Evolutionary conservation across 1,139 yeast species (phyloP).

Genomic region (Yarrowia galli): DNA sequence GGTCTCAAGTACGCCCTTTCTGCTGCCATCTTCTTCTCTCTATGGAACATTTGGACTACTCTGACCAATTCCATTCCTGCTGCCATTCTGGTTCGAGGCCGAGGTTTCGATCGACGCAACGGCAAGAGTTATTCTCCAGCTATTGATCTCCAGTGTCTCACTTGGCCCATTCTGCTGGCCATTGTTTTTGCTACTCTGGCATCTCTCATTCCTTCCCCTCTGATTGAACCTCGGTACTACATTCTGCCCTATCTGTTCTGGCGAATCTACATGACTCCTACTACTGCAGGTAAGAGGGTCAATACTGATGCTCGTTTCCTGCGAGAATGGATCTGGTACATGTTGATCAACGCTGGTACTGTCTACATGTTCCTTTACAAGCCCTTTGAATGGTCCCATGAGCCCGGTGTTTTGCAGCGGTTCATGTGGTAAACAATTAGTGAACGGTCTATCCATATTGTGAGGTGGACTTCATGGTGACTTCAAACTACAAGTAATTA

Average conservation of each 20-base stretch:
- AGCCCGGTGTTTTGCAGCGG: conserved; percentile 66
- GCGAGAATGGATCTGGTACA: conserved; percentile 68
- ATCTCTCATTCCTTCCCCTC: conserved; percentile 84
- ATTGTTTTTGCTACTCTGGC: conserved; percentile 61
- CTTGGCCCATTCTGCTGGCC: conserved; percentile 51
- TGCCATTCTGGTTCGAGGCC: conserved; percentile 11
- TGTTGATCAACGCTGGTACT: conserved; percentile 61
- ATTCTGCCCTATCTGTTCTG: conserved; percentile 80
- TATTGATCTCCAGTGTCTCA: conserved; percentile 33
- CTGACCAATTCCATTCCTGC: conserved; percentile 35
- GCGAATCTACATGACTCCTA: conserved; percentile 52
- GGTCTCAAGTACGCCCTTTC: conserved; percentile 53
- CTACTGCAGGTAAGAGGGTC: conserved; percentile 33
- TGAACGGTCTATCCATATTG: too few relatives aligned
- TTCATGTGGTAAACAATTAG: conserved; percentile 90
- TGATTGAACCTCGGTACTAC: conserved; percentile 92
- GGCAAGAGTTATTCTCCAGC: conserved; percentile 33
- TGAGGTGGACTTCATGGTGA: too few relatives aligned
- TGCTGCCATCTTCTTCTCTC: conserved; percentile 76
- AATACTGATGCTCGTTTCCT: conserved; percentile 51
- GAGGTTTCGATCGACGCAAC: conserved; percentile 22
- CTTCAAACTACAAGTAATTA: too few relatives aligned
- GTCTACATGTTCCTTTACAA: conserved; percentile 63
- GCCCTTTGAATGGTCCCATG: conserved; percentile 74
- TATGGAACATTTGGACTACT: conserved; percentile 52